Base-by-base conservation (phyloP, 179 eudicot genomes). In the Silene coronaria region DNA sequence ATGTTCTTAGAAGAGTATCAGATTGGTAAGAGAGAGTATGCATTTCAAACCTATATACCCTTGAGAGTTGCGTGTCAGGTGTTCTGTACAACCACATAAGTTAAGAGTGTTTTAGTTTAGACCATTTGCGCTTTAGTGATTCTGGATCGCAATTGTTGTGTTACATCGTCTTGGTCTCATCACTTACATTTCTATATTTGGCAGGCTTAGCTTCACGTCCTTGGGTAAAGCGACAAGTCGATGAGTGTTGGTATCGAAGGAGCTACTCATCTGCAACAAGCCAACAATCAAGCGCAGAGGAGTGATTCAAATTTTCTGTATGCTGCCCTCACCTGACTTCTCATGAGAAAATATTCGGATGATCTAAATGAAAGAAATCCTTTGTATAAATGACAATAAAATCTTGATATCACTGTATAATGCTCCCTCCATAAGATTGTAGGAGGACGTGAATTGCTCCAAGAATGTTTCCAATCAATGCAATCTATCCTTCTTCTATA, bases 161-260 rank as follows among this genome's bases (percentile, higher is more conserved):
- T 51, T 51, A 14, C 57, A 51, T 17, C 5, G 57, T 13, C 57
- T 51, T 17, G 19, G 19, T 14, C 57, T 51, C 19, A 16, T 3
- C 19, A 51, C 57, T 51, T 51, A 51, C 16, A 3, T 17, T 3
- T 51, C 17, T 51, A 16, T 70, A 70, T 66, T 69, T 70, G 77
- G 76, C 88, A 89, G 92, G 82, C 81, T 88, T 55, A 88, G 81
- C 69, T 87, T 87, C 64, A 87, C 91, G 14, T 87, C 90, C 45
- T 76, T 87, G 42, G 90, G 85, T 28, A 88, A 87, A 74, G 90
- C 92, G 30, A 64, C 88, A 11, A 80, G 80, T 45, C 77, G 71
- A 48, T 86, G 13, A 80, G 82, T 51, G 72, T 70, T 10, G 70
- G 77, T 38, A 45, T 66, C 14, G 45, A 38, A 38, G 81, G 78